These are phyloP conservation scores for Podila epigama DNA, from an alignment of 192 early-diverging fungal genomes.

Conservation along the genomic window DNA sequence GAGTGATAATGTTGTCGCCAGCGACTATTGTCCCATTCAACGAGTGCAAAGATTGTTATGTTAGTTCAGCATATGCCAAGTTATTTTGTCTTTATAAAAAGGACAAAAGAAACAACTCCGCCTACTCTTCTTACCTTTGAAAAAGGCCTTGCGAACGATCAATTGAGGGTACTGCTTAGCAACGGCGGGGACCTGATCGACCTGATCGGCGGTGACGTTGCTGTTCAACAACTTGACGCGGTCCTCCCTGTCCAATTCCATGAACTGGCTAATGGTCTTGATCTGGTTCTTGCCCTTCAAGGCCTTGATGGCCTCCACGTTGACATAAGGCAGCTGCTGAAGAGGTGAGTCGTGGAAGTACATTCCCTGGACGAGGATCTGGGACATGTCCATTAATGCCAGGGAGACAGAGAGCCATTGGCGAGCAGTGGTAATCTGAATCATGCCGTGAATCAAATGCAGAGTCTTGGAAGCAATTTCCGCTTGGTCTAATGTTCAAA, in stretches of 20 bases:
- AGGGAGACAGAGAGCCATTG: constrained; percentile 82
- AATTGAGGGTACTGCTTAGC: constrained; percentile 83
- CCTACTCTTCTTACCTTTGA: constrained; percentile 86
- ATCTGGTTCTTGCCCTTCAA: constrained; percentile 72
- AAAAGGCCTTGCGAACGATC: constrained; percentile 78
- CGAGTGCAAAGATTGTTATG: neutral
- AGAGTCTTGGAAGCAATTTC: constrained; percentile 77
- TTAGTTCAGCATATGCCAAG: too few species aligned
- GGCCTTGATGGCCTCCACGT: constrained; percentile 68
- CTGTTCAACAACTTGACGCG: constrained; percentile 62
- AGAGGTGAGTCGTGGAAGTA: constrained; percentile 80
- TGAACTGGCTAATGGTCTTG: constrained; percentile 69
- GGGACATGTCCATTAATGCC: constrained; percentile 82
- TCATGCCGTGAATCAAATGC: constrained; percentile 83
- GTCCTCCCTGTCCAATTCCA: constrained; percentile 70
- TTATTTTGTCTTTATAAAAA: too few species aligned
- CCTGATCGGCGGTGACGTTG: constrained; percentile 64
- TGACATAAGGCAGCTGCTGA: constrained; percentile 86
- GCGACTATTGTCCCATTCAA: constrained; percentile 46
- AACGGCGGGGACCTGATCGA: constrained; percentile 73
- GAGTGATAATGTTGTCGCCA: constrained; percentile 81
- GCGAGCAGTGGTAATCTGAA: constrained; percentile 87
- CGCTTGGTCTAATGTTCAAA: constrained; percentile 60
- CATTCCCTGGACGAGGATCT: constrained; percentile 90
- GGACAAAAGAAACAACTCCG: neutral